Conservation (phyloP, 2,329 filamentous ascomycete genomes). For the Botrytis porri region DNA sequence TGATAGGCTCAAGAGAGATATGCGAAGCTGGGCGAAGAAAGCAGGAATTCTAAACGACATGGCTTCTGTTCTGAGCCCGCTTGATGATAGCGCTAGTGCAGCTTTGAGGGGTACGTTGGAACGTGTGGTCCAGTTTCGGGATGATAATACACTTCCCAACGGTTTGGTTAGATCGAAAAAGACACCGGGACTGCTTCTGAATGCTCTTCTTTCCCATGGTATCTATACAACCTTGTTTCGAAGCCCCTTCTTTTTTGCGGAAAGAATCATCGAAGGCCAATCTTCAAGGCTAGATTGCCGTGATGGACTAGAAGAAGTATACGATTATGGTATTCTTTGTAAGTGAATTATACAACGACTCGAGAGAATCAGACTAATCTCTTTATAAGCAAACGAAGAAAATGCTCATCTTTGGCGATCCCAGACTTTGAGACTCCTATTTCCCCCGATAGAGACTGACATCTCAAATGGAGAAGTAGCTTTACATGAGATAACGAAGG, state of each 20-base stretch:
- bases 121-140: too few relatives aligned
- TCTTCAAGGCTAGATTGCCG: background rate
- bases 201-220: conserved; percentile 23
- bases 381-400: conserved; percentile 21
- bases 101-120: too few relatives aligned
- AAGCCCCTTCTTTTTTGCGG: conserved; percentile 23
- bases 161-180: too few relatives aligned
- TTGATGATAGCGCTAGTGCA: too few relatives aligned
- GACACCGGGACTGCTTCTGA: conserved; percentile 23
- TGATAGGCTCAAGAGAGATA: conserved; percentile 19
- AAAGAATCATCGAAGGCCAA: background rate
- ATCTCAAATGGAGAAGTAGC: conserved; percentile 10
- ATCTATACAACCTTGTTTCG: conserved; percentile 21
- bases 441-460: conserved; percentile 18
- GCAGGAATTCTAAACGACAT: too few relatives aligned
- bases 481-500: conserved; percentile 6
- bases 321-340: background rate
- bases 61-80: too few relatives aligned
- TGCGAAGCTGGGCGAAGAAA: conserved; percentile 21
- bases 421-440: conserved; percentile 25
- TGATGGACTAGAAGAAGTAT: background rate
- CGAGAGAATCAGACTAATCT: background rate
- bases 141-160: too few relatives aligned
- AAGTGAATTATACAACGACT: background rate
- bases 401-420: conserved; percentile 29